Conservation (phyloP, 441 rosid species). For the Capsella rubella region DNA sequence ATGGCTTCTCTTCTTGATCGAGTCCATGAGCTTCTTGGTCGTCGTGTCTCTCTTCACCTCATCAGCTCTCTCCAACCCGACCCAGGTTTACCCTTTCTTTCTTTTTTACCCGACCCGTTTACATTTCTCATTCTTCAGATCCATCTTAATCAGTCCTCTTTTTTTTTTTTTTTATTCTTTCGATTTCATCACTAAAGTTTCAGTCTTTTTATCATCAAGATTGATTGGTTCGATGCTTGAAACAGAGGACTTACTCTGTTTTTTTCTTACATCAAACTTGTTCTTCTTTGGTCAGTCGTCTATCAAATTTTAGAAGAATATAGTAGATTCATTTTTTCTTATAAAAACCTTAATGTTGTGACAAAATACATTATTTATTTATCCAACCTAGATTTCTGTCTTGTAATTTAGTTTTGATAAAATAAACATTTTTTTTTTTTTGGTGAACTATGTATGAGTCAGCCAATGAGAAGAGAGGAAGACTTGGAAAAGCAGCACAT, state of each 20-base stretch:
- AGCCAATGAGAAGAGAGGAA: slow-evolving; percentile 52
- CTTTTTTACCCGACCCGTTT: slow-evolving; percentile 31
- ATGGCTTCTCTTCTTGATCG: slow-evolving; percentile 49
- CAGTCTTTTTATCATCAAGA: background rate
- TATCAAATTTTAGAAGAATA: background rate
- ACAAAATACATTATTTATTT: background rate
- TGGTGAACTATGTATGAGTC: background rate
- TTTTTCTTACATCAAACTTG: background rate
- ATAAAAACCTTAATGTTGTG: background rate
- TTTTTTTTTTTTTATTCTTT: background rate
- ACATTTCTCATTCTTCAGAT: slow-evolving; percentile 6
- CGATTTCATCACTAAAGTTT: slow-evolving; percentile 18
- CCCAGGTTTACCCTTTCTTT: slow-evolving; percentile 42
- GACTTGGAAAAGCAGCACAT: slow-evolving; percentile 68
- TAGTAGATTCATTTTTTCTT: background rate
- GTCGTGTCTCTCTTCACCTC: slow-evolving; percentile 55
- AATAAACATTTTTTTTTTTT: background rate
- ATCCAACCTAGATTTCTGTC: background rate
- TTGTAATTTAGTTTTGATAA: background rate
- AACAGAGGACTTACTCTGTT: slow-evolving; percentile 33
- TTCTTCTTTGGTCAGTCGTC: too few species aligned
- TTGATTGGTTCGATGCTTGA: background rate
- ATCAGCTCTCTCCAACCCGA: slow-evolving; percentile 54
- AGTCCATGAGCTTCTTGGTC: slow-evolving; percentile 58
- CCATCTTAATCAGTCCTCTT: background rate